Conservation (phyloP, 2,329 filamentous ascomycete genomes). For the Xylaria sp. region DNA sequence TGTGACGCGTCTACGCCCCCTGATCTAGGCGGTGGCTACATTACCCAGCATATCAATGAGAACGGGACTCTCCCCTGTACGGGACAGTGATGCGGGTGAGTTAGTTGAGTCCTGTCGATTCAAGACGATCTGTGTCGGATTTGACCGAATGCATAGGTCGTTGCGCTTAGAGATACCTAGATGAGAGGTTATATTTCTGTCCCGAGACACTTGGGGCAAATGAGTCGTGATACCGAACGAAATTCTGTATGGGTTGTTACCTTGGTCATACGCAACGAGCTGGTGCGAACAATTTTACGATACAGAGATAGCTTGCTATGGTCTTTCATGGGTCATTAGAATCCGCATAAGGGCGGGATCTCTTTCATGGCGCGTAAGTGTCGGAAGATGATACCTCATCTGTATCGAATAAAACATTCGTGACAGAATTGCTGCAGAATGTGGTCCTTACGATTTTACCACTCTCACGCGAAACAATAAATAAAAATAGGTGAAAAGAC, state of each 20-base stretch:
- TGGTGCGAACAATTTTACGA: background rate
- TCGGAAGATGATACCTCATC: too few species aligned
- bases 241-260: background rate
- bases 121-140: too few species aligned
- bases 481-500: too few species aligned
- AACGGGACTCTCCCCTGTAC: too few species aligned
- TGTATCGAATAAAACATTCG: too few species aligned
- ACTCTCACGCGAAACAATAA: too few species aligned
- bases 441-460: too few species aligned
- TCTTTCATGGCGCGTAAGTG: too few species aligned
- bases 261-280: background rate
- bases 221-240: background rate
- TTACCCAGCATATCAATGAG: background rate
- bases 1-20: conserved; percentile 10
- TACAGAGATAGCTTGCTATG: background rate
- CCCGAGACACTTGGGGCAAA: background rate
- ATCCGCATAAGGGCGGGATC: background rate
- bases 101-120: too few species aligned
- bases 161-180: background rate
- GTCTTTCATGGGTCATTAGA: background rate
- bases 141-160: background rate
- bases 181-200: background rate
- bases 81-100: too few species aligned
- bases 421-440: too few species aligned
- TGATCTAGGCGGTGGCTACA: background rate